These are phyloP conservation scores for Chenopodium berlandieri DNA, from an alignment of 148 eudicot species.

Conservation along the genomic window DNA sequence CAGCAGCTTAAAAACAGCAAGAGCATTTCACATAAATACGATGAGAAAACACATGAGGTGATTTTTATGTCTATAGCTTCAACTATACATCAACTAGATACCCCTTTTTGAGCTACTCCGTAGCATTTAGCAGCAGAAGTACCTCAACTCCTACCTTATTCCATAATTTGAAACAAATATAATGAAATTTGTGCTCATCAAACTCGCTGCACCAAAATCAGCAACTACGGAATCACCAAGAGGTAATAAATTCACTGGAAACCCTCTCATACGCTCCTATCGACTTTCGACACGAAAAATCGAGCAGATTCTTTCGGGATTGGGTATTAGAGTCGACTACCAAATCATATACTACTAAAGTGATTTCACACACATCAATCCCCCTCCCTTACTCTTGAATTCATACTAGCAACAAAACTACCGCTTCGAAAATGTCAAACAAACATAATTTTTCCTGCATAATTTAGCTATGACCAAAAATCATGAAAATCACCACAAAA, in stretches of 20 bases:
- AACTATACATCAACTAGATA: not conserved
- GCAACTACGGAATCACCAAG: not conserved
- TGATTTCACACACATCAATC: not conserved
- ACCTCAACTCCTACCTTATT: not conserved
- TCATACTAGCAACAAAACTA: not conserved
- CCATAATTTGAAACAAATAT: not conserved
- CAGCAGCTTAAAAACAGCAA: not conserved
- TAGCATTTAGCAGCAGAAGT: not conserved
- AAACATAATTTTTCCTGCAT: not conserved
- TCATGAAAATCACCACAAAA: not conserved
- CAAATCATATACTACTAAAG: not conserved
- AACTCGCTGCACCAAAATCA: not conserved
- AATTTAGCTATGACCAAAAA: not conserved
- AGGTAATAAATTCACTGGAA: not conserved
- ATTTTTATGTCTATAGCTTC: not conserved
- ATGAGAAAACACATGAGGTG: not conserved
- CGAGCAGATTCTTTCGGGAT: not conserved
- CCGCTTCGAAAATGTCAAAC: conserved; percentile 1
- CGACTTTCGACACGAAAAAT: not conserved
- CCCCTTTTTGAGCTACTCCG: not conserved
- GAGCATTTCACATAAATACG: not conserved
- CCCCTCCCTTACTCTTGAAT: not conserved
- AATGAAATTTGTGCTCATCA: not conserved
- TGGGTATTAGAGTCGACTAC: not conserved
- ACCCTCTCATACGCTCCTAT: not conserved